Conservation (phyloP, 306 rosid genomes). For the Nissolia schottii region DNA sequence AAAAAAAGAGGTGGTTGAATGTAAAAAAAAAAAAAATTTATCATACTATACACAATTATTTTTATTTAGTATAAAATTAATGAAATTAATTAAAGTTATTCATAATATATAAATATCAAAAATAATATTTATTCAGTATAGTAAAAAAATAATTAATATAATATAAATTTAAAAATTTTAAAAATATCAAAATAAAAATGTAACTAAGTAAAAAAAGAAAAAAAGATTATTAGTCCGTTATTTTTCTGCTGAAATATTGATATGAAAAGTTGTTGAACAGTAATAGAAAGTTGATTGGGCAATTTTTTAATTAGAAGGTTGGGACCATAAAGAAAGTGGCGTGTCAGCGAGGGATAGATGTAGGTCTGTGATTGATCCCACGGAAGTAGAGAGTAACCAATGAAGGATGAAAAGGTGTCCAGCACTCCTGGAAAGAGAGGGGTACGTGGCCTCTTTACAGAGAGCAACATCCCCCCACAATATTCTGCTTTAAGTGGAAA, state of each 20-base stretch:
- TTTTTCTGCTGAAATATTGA: neutral
- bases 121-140: no score
- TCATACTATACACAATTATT: no score
- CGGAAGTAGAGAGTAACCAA: slow-evolving; percentile 17
- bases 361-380: slow-evolving; percentile 38
- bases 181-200: no score
- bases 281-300: slow-evolving; percentile 29
- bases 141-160: no score
- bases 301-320: neutral
- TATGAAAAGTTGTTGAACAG: neutral
- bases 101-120: no score
- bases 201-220: no score
- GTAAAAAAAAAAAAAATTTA: no score
- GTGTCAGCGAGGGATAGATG: slow-evolving; percentile 33
- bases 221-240: no score
- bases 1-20: no score
- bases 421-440: slow-evolving; percentile 40
- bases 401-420: slow-evolving; percentile 21
- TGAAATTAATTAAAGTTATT: no score
- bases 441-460: slow-evolving; percentile 51
- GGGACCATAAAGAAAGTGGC: slow-evolving; percentile 30
- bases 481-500: slow-evolving; percentile 36
- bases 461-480: slow-evolving; percentile 43
- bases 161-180: no score
- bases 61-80: no score